Percentiles rank a stretch among this genome's conserved stretches.
These are phyloP conservation scores for Botrytis tulipae DNA, from an alignment of 2,329 filamentous ascomycete species.

Conservation along the genomic window DNA sequence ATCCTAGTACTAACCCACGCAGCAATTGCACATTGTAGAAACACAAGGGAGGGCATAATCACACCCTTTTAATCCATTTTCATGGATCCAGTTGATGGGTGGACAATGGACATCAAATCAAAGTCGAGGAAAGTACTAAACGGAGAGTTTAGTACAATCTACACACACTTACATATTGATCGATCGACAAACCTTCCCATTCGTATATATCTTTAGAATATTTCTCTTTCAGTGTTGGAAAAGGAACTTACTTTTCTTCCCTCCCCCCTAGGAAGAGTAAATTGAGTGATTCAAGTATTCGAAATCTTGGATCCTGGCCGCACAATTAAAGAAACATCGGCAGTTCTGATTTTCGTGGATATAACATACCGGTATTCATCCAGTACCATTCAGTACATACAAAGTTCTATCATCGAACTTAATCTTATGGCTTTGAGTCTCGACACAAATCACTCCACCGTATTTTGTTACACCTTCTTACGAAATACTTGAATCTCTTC, in stretches of 20 bases:
- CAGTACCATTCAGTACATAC: neutral
- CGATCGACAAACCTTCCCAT: neutral
- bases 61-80: neutral
- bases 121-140: neutral
- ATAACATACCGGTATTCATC: neutral
- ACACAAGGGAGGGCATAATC: neutral
- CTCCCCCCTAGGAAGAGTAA: neutral
- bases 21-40: conserved; percentile 1
- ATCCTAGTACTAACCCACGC: conserved; percentile 8
- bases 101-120: neutral
- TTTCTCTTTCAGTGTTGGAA: neutral
- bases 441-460: neutral
- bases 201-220: neutral
- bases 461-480: neutral
- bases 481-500: neutral
- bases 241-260: no score
- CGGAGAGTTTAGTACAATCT: neutral
- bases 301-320: neutral
- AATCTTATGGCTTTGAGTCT: neutral
- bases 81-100: neutral
- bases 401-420: neutral
- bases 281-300: neutral
- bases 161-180: neutral
- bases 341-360: neutral
- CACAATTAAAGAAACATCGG: neutral